Base-by-base conservation (phyloP, 306 rosid genomes). In the Quercus dentata region DNA sequence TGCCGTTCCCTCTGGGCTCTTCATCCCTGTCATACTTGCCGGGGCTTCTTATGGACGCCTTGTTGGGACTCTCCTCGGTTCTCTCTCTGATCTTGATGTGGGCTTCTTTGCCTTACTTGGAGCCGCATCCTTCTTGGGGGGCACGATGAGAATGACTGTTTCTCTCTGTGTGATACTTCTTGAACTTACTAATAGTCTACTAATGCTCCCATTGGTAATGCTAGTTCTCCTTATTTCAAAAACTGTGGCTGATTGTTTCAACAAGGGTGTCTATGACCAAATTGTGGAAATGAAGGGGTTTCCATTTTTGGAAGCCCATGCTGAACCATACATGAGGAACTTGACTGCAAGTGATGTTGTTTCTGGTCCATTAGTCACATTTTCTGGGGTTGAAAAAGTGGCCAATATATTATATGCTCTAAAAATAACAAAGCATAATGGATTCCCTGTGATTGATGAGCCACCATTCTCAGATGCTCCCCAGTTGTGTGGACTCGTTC, bases 101-200 rank as follows among this genome's bases (percentile, higher is more conserved):
- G 91, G 94, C 21, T 79, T 90, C 58, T 92, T 88, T 82, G 88
- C 92, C 31, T 87, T 90, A 78, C 97, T 92, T 64, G 97, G 97
- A 77, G 97, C 94, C 5, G 97, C 94, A 12, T 92, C 97, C 19
- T 92, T 92, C 77, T 93, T 92, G 10, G 97, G 97, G 31, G 98
- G 98, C 71, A 93, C 98, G 58, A 93, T 93, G 98, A 88, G 98
- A 79, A 93, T 91, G 97, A 93, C 98, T 4, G 97, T 93, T 59
- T 93, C 97, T 70, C 51, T 93, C 0, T 93, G 98, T 59, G 72
- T 93, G 71, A 93, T 93, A 83, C 92, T 93, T 71, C 98, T 93
- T 64, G 98, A 93, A 80, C 94, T 93, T 35, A 93, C 98, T 0
- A 93, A 93, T 80, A 84, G 90, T 80, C 86, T 93, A 15, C 74